Evolutionary conservation across 805 yeast species (phyloP).

Genomic region (Saitoella complicata): DNA sequence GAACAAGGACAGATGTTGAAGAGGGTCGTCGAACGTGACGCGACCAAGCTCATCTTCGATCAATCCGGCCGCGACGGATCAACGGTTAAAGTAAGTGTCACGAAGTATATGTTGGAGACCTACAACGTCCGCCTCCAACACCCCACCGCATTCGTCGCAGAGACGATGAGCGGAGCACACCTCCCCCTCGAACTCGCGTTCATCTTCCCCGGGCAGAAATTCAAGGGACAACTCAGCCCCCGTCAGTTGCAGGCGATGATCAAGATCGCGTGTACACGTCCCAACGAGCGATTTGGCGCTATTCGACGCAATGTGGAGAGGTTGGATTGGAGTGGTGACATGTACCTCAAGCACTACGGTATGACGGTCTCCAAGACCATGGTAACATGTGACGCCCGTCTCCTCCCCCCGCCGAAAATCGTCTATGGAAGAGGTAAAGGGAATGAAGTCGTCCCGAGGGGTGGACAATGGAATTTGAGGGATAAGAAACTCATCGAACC

Average conservation of each 20-base stretch:
- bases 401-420: conserved; percentile 14
- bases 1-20: too few relatives aligned
- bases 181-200: conserved; percentile 20
- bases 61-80: too few relatives aligned
- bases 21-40: too few relatives aligned
- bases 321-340: conserved; percentile 7
- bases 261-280: conserved; percentile 19
- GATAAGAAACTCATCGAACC: conserved; percentile 7
- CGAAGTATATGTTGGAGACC: too few relatives aligned
- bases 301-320: conserved; percentile 16
- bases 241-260: conserved; percentile 18
- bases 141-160: conserved; percentile 18
- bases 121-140: conserved; percentile 16
- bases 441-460: conserved; percentile 2
- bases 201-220: conserved; percentile 19
- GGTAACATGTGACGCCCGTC: conserved; percentile 19
- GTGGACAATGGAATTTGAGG: conserved; percentile 14
- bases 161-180: conserved; percentile 8
- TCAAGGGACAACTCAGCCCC: conserved; percentile 18
- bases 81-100: too few relatives aligned
- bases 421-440: conserved; percentile 7
- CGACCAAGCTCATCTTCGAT: too few relatives aligned
- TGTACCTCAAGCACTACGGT: conserved; percentile 9
- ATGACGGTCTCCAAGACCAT: conserved; percentile 8
- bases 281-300: conserved; percentile 18